A percentile compares a stretch with the other conserved stretches of the same genome.
Evolutionary conservation across 257 asterid genomes (phyloP).

Genomic region (Capsicum pubescens): DNA sequence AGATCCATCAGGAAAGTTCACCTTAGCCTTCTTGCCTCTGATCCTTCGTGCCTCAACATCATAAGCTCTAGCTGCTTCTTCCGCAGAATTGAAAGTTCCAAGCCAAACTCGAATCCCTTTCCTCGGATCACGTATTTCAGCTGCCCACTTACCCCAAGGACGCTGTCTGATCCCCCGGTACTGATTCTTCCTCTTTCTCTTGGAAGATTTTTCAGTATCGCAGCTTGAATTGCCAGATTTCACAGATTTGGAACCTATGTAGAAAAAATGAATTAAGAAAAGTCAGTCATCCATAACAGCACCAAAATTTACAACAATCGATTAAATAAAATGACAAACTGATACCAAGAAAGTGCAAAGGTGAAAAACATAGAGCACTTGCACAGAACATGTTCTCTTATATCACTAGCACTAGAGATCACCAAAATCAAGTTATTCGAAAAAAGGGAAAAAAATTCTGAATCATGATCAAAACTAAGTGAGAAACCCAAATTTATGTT

Average conservation of each 20-base stretch:
- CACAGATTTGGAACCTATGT: conserved; percentile 49
- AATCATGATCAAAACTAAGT: not conserved
- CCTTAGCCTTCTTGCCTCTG: conserved; percentile 94
- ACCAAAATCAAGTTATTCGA: not conserved
- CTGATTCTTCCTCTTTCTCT: conserved; percentile 93
- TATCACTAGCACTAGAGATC: not conserved
- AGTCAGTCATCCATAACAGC: not conserved
- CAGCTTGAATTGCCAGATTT: conserved; percentile 55
- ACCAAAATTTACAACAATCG: not conserved
- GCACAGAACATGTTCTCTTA: not conserved
- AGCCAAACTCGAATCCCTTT: conserved; percentile 99
- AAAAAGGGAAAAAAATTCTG: too few relatives aligned
- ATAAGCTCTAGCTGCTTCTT: conserved; percentile 99
- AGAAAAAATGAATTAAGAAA: not conserved
- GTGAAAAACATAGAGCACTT: not conserved
- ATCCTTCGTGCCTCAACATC: conserved; percentile 89
- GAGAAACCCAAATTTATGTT: not conserved
- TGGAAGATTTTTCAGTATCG: conserved; percentile 68
- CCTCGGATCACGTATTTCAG: conserved; percentile 97
- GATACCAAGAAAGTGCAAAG: not conserved
- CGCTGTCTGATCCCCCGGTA: conserved; percentile 97
- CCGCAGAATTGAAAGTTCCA: conserved; percentile 96
- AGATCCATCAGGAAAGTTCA: conserved; percentile 82
- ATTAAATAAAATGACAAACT: not conserved
- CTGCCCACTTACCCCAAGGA: conserved; percentile 99